Evolutionary conservation across 768 basidiomycete genomes (phyloP), one percentile per base, ranked within the genome.

Genomic region (Tricholoma saponaceum): DNA sequence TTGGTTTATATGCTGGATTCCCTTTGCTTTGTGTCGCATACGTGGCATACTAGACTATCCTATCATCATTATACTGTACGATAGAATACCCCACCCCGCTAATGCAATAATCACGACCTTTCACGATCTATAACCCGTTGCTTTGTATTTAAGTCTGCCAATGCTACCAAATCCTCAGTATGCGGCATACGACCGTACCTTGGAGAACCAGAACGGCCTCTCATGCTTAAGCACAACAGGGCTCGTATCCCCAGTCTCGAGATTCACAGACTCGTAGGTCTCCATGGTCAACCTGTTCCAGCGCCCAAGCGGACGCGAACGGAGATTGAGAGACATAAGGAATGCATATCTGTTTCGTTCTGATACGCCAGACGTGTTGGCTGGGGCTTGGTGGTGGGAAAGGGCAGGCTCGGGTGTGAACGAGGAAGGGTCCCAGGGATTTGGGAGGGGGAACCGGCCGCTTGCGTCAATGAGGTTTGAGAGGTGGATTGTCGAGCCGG

Each of bases 201-300:
- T 94, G 41, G 92, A 95, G 72, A 97, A 97, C 86, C 90, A 95
- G 69, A 92, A 96, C n/a, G 92, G 84, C 55, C 90, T 79, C 68
- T 94, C 92, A 62, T 94, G 85, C 66, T 90, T 92, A 63, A 95
- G 72, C 9, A 83, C 76, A 26, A 96, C 74, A 16, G 87, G 84
- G 9, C 80, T 68, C 12, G 80, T 75, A 67, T 94, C 92, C 2
- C 90, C 92, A 16, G 81, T 88, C 58, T 82, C 83, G n/a, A 90
- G 63, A 56, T 89, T 82, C 4, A 95, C 82, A 0, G 89, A 89
- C 54, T 87, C 81, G 69, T 96, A 96, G 10, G 79, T 76, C 46
- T 76, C 66, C 20, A 95, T 79, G 54, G 91, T 85, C 58, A 96
- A 78, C 65, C 84, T 89, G 70, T 92, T 93, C 86, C 87, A 95